Conservation (phyloP, 2,329 filamentous ascomycete genomes). For the Aspergillus felis region DNA sequence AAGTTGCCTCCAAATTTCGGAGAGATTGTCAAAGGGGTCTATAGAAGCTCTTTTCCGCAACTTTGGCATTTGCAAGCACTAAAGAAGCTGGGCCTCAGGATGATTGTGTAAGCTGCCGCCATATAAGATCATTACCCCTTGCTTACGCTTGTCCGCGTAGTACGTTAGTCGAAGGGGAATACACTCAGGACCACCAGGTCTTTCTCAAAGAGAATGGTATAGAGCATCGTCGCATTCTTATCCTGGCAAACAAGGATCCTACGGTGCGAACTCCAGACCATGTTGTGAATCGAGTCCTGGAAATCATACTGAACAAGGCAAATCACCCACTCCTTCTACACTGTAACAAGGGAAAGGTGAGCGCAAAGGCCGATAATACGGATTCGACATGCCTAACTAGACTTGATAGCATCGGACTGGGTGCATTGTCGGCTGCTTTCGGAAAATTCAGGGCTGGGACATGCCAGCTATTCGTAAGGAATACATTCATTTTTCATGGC, state of each 20-base stretch:
- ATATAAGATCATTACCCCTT: neutral
- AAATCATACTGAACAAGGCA: slow-evolving; percentile 64
- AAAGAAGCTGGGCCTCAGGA: slow-evolving; percentile 65
- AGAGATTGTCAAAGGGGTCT: slow-evolving; percentile 68
- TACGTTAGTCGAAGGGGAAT: slow-evolving; percentile 61
- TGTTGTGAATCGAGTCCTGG: slow-evolving; percentile 68
- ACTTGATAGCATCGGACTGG: slow-evolving; percentile 73
- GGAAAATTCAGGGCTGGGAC: slow-evolving; percentile 68
- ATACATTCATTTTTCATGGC: slow-evolving; percentile 60
- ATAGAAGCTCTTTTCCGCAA: slow-evolving; percentile 76
- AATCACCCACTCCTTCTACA: slow-evolving; percentile 83
- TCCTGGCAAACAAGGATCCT: slow-evolving; percentile 82
- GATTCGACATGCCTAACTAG: neutral
- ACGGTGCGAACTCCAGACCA: slow-evolving; percentile 59
- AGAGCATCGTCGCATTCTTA: slow-evolving; percentile 68
- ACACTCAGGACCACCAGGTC: slow-evolving; percentile 43
- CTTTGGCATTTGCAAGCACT: slow-evolving; percentile 68
- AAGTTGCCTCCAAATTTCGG: slow-evolving; percentile 69
- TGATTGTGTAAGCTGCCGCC: slow-evolving; percentile 62
- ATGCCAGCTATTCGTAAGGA: slow-evolving; percentile 63
- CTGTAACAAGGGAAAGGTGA: slow-evolving; percentile 84
- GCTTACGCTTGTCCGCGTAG: slow-evolving; percentile 32
- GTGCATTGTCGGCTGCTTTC: slow-evolving; percentile 76
- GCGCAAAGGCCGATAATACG: slow-evolving; percentile 10
- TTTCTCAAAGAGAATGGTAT: slow-evolving; percentile 69